phyloP scores from a whole-genome alignment of 345 rosid species.

The Geranium rotundifolium region DNA sequence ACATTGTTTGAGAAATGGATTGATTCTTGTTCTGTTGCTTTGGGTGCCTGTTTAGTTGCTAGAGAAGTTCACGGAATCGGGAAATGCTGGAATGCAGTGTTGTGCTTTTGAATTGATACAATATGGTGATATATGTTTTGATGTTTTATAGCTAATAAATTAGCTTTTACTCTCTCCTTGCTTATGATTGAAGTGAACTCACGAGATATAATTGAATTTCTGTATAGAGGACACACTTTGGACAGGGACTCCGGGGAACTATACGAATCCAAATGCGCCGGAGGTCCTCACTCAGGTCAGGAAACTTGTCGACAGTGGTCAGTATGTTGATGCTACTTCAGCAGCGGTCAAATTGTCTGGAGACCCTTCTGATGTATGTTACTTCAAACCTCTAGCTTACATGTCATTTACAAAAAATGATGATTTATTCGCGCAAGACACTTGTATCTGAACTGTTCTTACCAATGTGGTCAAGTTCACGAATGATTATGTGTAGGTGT shows the following conservation, averaged over 20 bases:
- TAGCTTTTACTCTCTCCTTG: background rate
- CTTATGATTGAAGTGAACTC: background rate
- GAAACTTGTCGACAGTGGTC: constrained; percentile 50
- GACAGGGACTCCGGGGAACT: constrained; percentile 71
- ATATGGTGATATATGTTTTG: too few relatives aligned
- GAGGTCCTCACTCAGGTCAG: constrained; percentile 53
- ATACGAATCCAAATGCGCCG: constrained; percentile 54
- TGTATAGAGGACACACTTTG: constrained; percentile 75
- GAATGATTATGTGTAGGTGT: too few relatives aligned
- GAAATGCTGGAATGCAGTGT: background rate
- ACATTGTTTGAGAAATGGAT: too few relatives aligned
- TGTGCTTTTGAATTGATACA: too few relatives aligned
- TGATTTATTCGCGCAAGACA: background rate
- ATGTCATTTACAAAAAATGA: background rate
- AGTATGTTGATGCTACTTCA: constrained; percentile 57
- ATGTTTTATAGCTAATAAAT: too few relatives aligned
- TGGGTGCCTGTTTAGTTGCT: background rate
- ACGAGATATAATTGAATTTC: background rate
- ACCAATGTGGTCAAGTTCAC: background rate
- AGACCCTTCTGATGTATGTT: constrained; percentile 47
- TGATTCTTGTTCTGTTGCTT: background rate
- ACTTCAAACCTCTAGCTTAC: background rate
- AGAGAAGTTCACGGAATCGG: background rate
- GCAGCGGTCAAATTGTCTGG: constrained; percentile 55
- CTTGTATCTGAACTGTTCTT: background rate